Percentiles rank a stretch among this genome's conserved stretches.
Evolutionary conservation across 179 eudicot species (phyloP).

Genomic region (Gypsophila paniculata): DNA sequence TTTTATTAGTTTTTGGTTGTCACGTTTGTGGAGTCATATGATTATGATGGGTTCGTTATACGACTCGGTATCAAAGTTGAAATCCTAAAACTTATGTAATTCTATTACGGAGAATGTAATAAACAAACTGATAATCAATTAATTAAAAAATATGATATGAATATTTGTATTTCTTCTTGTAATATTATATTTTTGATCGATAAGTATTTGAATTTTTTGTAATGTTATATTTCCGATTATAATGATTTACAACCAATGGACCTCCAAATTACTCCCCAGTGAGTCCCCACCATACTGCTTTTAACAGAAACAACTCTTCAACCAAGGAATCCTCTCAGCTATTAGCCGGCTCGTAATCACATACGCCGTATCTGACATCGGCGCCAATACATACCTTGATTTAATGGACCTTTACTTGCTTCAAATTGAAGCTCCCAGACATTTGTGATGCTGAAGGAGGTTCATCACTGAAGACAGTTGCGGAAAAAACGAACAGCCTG

Average conservation of each 20-base stretch:
- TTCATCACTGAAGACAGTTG: constrained; percentile 59
- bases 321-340: not conserved
- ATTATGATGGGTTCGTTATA: not conserved
- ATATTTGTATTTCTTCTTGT: too few species aligned
- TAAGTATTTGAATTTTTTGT: too few species aligned
- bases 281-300: too few species aligned
- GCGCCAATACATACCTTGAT: constrained; percentile 12
- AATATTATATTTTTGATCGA: too few species aligned
- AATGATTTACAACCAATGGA: too few species aligned
- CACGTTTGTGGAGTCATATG: not conserved
- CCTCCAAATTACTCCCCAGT: too few species aligned
- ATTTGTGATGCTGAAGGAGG: not conserved
- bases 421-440: constrained; percentile 4
- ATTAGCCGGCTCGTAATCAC: not conserved
- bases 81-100: too few species aligned
- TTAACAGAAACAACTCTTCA: not conserved
- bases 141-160: too few species aligned
- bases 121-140: too few species aligned
- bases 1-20: not conserved
- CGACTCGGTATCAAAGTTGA: not conserved
- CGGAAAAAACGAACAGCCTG: constrained; percentile 90
- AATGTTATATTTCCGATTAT: too few species aligned
- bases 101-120: too few species aligned
- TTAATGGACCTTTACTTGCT: not conserved
- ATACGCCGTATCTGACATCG: not conserved